Base-by-base conservation (phyloP, 2,329 filamentous ascomycete genomes). In the Helotiales sp. region DNA sequence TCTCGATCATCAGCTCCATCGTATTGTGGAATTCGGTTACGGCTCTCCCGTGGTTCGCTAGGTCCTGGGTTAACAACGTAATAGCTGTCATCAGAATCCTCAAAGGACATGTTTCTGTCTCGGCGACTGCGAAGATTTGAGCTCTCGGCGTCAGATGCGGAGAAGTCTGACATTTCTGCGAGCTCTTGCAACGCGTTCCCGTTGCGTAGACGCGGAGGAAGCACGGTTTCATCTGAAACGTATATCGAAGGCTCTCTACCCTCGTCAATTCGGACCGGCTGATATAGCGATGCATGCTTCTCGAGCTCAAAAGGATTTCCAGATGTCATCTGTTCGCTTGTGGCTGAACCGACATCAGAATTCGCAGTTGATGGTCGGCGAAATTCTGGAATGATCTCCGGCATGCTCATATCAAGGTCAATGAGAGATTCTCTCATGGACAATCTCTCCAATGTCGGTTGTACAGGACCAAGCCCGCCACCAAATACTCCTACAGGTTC, bases 231-330 rank as follows among this genome's bases (percentile, higher is more conserved):
- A 68, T 89, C 87, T 0, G 85, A 85, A 10, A 89, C 83, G 72
- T 89, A 89, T 55, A 89, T 87, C 3, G 74, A 71, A 30, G 75
- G 72, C 24, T 77, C 75, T n/a, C 68, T 63, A 20, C 55, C 64
- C 40, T 59, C 55, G 13, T 59, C 62, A 34, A 63, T 73, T 4
- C 80, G 77, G 13, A 79, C 37, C 49, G 80, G 73, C 55, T 75
- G 79, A 69, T 87, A 87, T 1, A 88, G 78, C 0, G 86, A 88
- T 1, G 86, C 80, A 71, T 89, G 87, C n/a, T 85, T 83, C 75
- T 90, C 88, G 3, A 90, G 80, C 63, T 89, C 86, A 65, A 90
- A 90, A 0, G 87, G 86, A 71, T 87, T 87, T 1, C 80, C 82
- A 13, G 82, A 80, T 28, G 85, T 83, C 34, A 85, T 76, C 65